phyloP scores from a whole-genome alignment of 2,329 filamentous ascomycete species.

The Apiospora saccharicola region DNA sequence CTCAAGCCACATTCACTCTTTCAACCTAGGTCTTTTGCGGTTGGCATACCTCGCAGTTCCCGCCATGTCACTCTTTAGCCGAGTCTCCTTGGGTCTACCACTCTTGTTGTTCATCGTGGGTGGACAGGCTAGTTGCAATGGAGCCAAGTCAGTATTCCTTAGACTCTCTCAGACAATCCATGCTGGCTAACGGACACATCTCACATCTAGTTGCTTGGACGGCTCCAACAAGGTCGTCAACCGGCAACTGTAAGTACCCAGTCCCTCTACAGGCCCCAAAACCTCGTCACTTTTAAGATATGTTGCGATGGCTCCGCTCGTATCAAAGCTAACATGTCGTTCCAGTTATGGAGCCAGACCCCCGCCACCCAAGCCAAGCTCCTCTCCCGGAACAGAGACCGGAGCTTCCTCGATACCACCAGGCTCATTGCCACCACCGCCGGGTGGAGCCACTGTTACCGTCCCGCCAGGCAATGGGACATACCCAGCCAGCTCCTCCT shows the following conservation, averaged over 20 bases:
- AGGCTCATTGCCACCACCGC: background rate
- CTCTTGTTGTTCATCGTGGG: background rate
- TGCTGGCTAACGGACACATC: background rate
- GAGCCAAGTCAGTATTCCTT: background rate
- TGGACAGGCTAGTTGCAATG: background rate
- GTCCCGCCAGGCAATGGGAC: background rate
- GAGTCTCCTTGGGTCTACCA: background rate
- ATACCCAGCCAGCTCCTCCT: background rate
- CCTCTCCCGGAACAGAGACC: background rate
- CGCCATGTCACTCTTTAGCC: conserved; percentile 1
- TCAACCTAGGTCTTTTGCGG: background rate
- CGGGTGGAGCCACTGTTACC: background rate
- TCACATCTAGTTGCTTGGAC: background rate
- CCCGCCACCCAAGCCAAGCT: background rate
- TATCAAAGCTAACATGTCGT: background rate
- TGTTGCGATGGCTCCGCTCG: rapidly evolving
- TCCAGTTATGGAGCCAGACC: background rate
- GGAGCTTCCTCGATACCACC: background rate
- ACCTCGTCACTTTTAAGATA: background rate
- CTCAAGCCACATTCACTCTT: background rate
- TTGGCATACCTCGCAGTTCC: background rate
- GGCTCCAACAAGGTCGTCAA: background rate
- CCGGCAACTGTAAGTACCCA: background rate
- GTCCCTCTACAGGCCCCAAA: too few relatives aligned
- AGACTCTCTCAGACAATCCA: rapidly evolving